Base-by-base conservation (phyloP, 371 early-diverging fungal genomes). In the Mucor velutinosus region DNA sequence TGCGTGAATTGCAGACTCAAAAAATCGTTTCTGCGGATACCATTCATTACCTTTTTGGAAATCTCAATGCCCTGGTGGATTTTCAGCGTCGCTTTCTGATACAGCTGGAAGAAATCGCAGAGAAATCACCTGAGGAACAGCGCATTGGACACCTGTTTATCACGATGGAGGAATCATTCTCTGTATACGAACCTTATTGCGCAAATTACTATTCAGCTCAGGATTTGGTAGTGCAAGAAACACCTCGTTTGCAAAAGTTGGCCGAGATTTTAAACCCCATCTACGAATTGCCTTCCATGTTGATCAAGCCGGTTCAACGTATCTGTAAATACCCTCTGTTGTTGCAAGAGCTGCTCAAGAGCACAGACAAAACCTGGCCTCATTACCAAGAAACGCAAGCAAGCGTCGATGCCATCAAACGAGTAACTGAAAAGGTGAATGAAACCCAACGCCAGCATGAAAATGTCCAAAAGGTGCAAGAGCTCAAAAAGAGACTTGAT, bases 251-350 rank as follows among this genome's bases (percentile, higher is more conserved):
- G 32, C 77, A 82, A 65, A 85, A 80, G 64, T 74, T 92, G 64
- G 74, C 85, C 14, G 83, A 89, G 70, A 77, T 94, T 29, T 79
- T 97, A 60, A 95, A 96, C 59, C 94, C 97, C 19, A 85, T 82
- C 37, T 90, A 92, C 65, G 93, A 91, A 66, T 81, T 98, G 61
- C 95, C 91, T 21, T 94, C 95, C 12, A 89, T 94, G 81, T 85
- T 99, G 53, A 97, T 99, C 78, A 95, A 96, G 76, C 99, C 99
- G 5, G 91, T 98, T 3, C 99, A 99, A 80, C 90, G 99, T 64
- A 92, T 98, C 62, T 96, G 97, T 86, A 97, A 95, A 86, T 99
- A 98, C 81, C 96, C 96, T 30, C 78, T 97, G 29, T 86, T 97
- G 37, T 82, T 99, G 71, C 83, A 88, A 64, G 94, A 95, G 71